These are phyloP conservation scores for Botrytis sinoallii DNA, from an alignment of 2,329 filamentous ascomycete species.

Conservation along the genomic window DNA sequence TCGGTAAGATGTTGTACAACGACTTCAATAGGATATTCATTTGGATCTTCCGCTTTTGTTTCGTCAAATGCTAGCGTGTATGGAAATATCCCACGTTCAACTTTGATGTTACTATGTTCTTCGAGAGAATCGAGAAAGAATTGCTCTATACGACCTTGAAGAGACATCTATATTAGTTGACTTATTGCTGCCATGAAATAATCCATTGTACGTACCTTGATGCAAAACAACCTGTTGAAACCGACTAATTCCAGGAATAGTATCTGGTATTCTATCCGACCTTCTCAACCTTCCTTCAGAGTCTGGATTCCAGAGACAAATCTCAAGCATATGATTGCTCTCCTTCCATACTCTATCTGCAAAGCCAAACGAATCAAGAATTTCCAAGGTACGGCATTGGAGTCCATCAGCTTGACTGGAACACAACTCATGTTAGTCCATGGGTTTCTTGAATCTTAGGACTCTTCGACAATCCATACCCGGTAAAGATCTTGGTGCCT, in stretches of 20 bases:
- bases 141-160: constrained; percentile 54
- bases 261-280: constrained; percentile 60
- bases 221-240: constrained; percentile 67
- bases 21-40: constrained; percentile 60
- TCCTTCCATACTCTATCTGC: constrained; percentile 63
- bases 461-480: constrained; percentile 13
- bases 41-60: constrained; percentile 45
- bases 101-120: constrained; percentile 50
- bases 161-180: not conserved
- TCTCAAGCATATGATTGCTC: constrained; percentile 66
- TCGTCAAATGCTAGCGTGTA: constrained; percentile 54
- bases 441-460: not conserved
- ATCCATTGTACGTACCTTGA: constrained; percentile 51
- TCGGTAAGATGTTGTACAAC: constrained; percentile 55
- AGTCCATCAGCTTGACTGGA: constrained; percentile 61
- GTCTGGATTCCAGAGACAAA: constrained; percentile 60
- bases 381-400: constrained; percentile 60
- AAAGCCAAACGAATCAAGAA: constrained; percentile 71
- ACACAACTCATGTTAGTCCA: not conserved
- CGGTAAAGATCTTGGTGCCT: constrained; percentile 37
- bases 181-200: not conserved
- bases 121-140: constrained; percentile 63
- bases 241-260: constrained; percentile 56
- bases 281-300: constrained; percentile 54
- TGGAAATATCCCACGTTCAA: constrained; percentile 61